Percentiles rank a stretch among this genome's conserved stretches.
These are phyloP conservation scores for Carallia brachiata DNA, from an alignment of 345 rosid species.

Conservation along the genomic window DNA sequence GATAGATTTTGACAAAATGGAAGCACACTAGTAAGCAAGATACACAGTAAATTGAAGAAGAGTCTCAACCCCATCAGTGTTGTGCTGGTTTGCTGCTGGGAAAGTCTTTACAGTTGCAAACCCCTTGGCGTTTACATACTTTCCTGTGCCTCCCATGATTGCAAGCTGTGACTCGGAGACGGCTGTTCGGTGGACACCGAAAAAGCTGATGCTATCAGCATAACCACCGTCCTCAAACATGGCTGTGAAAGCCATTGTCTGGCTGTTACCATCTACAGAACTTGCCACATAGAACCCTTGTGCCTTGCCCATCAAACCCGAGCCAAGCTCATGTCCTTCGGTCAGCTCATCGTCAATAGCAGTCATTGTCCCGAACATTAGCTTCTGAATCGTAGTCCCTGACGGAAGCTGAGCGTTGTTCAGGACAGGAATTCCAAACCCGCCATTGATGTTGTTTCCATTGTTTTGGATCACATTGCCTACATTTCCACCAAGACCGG, in stretches of 20 bases:
- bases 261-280: conserved; percentile 73
- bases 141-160: conserved; percentile 91
- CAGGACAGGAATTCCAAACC: conserved; percentile 36
- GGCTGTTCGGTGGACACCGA: conserved; percentile 64
- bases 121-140: conserved; percentile 69
- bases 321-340: conserved; percentile 62
- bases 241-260: conserved; percentile 71
- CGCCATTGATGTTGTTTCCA: conserved; percentile 46
- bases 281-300: conserved; percentile 86
- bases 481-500: conserved; percentile 65
- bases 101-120: conserved; percentile 64
- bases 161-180: conserved; percentile 76
- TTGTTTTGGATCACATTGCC: conserved; percentile 47
- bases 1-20: neutral
- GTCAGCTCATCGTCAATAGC: conserved; percentile 82
- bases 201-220: conserved; percentile 69
- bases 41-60: conserved; percentile 55
- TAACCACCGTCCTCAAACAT: conserved; percentile 73
- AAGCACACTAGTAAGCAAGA: conserved; percentile 40
- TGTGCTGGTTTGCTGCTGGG: conserved; percentile 46
- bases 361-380: conserved; percentile 81
- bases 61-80: conserved; percentile 66
- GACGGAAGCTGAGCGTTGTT: conserved; percentile 53
- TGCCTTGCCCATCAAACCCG: conserved; percentile 67
- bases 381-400: conserved; percentile 51